Base-by-base conservation (phyloP, 768 basidiomycete genomes). In the Lepiota subincarnata region DNA sequence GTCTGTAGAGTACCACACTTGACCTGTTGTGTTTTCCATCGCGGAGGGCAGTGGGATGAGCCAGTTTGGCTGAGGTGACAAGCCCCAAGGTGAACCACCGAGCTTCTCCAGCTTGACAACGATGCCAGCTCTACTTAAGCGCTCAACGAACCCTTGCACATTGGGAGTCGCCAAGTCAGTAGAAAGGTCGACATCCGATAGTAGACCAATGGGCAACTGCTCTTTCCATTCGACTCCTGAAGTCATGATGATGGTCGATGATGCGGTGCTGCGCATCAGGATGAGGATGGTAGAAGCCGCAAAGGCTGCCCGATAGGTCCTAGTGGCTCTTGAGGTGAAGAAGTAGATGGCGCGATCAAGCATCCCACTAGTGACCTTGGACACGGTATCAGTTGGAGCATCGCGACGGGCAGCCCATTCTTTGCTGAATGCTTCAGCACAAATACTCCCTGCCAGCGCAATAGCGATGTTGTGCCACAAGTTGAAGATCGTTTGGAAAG, bases 341-440 rank as follows among this genome's bases (percentile, higher is more conserved):
- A 36, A 47, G 18, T 47, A 47, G 31, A 47, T 16, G 12, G 18
- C 18, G n/a, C 45, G 45, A 19, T 47, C 45, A 35, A 47, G 4
- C 31, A 47, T 35, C 22, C 37, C 48, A 35, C 48, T 31, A 14
- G 48, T 50, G 38, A 50, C 48, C 38, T 34, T 50, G 13, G 39
- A 50, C 10, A 50, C 48, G 10, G 11, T n/a, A 14, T 50, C 48
- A 20, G 48, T 50, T 11, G 37, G 37, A 11, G 20, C 11, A 20
- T 24, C 48, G 18, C 14, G 48, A 50, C 24, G 39, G 16, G 48
- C 48, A 13, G 37, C 48, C 48, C 48, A 50, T 50, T 41, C 48
- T 39, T 40, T 39, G 38, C 48, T 50, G 16, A 50, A 50, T 10
- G 48, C 48, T 50, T 50, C 48, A n/a, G 37, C 37, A 28, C 48